phyloP scores from a whole-genome alignment of 208 protist species.

The Herpetomonas samuelpessoai region DNA sequence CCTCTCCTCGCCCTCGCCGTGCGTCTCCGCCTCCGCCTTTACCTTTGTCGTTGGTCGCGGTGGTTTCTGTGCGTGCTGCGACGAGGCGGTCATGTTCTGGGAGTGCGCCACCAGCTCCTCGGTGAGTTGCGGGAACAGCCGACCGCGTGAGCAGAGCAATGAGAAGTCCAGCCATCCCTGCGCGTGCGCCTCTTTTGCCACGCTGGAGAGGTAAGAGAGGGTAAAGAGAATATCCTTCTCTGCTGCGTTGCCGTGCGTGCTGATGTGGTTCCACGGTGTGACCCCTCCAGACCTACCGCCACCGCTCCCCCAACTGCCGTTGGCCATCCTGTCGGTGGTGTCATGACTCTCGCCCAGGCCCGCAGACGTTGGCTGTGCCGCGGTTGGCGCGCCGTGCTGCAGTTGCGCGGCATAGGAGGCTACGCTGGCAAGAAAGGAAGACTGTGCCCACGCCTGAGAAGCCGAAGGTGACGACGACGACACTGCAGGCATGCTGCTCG shows the following conservation, averaged over 20 bases:
- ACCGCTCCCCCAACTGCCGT: too few relatives aligned
- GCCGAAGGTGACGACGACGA: too few relatives aligned
- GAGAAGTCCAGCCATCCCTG: constrained; percentile 35
- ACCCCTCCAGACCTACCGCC: constrained; percentile 37
- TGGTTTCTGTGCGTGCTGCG: neutral
- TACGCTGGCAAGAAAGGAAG: too few relatives aligned
- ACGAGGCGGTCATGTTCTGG: neutral
- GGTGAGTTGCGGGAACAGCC: neutral
- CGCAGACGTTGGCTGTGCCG: too few relatives aligned
- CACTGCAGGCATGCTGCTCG: too few relatives aligned
- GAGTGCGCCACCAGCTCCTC: neutral
- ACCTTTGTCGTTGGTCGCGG: neutral
- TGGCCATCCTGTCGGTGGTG: constrained; percentile 9
- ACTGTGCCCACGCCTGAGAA: too few relatives aligned
- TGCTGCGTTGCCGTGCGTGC: constrained; percentile 34
- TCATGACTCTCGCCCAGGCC: too few relatives aligned
- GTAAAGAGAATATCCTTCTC: constrained; percentile 47
- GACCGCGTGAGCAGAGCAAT: constrained; percentile 11
- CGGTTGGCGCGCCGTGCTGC: too few relatives aligned
- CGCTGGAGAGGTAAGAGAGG: constrained; percentile 45
- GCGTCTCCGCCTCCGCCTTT: neutral
- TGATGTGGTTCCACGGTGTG: constrained; percentile 55
- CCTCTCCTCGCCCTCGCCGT: neutral
- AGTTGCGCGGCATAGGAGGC: too few relatives aligned
- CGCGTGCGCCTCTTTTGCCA: constrained; percentile 19